Conservation (phyloP, 345 rosid genomes). For the Euphorbia lathyris region DNA sequence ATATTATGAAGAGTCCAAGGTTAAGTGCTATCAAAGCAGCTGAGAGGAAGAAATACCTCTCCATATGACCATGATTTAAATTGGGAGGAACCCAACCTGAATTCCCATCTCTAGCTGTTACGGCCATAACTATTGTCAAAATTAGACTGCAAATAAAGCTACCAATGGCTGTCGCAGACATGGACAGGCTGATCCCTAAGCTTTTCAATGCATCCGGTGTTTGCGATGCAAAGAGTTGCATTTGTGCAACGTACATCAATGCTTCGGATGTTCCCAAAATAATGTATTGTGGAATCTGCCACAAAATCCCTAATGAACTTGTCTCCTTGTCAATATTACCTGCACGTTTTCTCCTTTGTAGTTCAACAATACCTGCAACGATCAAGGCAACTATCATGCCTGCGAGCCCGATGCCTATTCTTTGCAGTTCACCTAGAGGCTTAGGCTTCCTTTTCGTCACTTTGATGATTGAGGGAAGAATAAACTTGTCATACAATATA, state of each 20-base stretch:
- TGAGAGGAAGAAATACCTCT: conserved; percentile 35
- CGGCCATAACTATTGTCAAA: conserved; percentile 28
- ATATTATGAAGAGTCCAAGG: conserved; percentile 15
- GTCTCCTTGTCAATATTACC: conserved; percentile 7
- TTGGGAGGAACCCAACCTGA: conserved; percentile 41
- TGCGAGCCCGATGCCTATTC: conserved; percentile 32
- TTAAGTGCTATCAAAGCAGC: conserved; percentile 24
- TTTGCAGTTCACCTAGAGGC: conserved; percentile 26
- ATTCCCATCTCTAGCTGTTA: conserved; percentile 24
- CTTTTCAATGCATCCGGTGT: conserved; percentile 39
- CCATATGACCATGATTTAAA: conserved; percentile 37
- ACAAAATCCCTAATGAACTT: conserved; percentile 34
- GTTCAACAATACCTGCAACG: conserved; percentile 33
- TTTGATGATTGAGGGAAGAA: conserved; percentile 23
- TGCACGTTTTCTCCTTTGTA: conserved; percentile 26
- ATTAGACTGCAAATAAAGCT: conserved; percentile 27
- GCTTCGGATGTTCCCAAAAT: conserved; percentile 39
- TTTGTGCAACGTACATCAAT: conserved; percentile 32
- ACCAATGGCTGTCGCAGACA: conserved; percentile 37
- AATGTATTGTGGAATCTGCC: conserved; percentile 40
- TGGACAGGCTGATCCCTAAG: conserved; percentile 32
- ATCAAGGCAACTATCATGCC: conserved; percentile 29
- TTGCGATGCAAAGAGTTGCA: conserved; percentile 17
- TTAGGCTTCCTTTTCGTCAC: conserved; percentile 27
- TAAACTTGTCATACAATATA: conserved; percentile 25